These are phyloP conservation scores for Eremothecium cymbalariae DNA, from an alignment of 1,139 yeast genomes.

Conservation along the genomic window DNA sequence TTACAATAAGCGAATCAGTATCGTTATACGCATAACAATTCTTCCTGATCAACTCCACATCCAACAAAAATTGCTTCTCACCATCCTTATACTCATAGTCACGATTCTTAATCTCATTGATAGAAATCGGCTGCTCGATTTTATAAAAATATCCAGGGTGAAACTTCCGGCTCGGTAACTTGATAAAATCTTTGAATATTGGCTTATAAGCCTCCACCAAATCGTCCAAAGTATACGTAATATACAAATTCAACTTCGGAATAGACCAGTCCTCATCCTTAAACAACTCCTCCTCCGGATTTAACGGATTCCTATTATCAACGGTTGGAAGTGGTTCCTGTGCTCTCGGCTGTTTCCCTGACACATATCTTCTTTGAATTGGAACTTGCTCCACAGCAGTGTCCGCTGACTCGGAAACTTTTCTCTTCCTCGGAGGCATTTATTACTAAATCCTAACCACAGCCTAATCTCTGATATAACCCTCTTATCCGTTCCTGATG, in stretches of 20 bases:
- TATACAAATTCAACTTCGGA: slow-evolving; percentile 28
- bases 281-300: slow-evolving; percentile 27
- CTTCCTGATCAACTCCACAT: slow-evolving; percentile 47
- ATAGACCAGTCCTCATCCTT: slow-evolving; percentile 27
- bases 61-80: slow-evolving; percentile 37
- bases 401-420: slow-evolving; percentile 17
- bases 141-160: slow-evolving; percentile 78
- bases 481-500: no score
- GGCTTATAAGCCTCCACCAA: slow-evolving; percentile 28
- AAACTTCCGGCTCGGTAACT: slow-evolving; percentile 62
- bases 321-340: slow-evolving; percentile 19
- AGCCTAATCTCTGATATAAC: no score
- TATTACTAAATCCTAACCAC: no score
- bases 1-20: slow-evolving; percentile 53
- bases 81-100: slow-evolving; percentile 37
- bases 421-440: slow-evolving; percentile 28
- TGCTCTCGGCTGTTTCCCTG: slow-evolving; percentile 30
- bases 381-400: slow-evolving; percentile 12
- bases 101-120: slow-evolving; percentile 50
- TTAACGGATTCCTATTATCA: slow-evolving; percentile 25
- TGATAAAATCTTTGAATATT: slow-evolving; percentile 49
- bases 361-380: slow-evolving; percentile 16
- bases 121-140: slow-evolving; percentile 56
- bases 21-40: slow-evolving; percentile 60
- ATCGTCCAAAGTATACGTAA: slow-evolving; percentile 30